Conservation (phyloP, 106 monocot species). For the Gastrodia elata region DNA sequence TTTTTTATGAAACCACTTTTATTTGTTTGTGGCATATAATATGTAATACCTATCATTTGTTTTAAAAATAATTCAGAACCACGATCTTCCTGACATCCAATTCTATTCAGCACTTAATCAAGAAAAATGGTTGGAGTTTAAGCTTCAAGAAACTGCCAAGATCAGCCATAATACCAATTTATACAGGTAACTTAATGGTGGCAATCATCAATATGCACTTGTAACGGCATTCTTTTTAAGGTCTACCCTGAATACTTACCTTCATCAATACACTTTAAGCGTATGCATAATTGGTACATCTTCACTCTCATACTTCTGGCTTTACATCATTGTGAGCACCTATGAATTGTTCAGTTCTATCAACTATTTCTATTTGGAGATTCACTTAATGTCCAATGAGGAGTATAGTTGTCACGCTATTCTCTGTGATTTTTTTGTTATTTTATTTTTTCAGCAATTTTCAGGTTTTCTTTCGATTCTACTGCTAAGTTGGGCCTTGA, state of each 20-base stretch:
- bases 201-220: not conserved
- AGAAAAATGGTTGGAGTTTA: slow-evolving; percentile 89
- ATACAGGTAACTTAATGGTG: slow-evolving; percentile 48
- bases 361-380: not conserved
- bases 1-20: not conserved
- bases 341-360: not conserved
- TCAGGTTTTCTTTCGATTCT: slow-evolving; percentile 90
- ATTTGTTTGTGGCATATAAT: not conserved
- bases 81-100: not conserved
- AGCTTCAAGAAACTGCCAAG: slow-evolving; percentile 75
- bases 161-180: slow-evolving; percentile 75
- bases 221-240: not conserved
- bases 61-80: not conserved
- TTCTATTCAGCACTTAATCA: slow-evolving; percentile 54
- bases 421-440: not conserved
- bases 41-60: not conserved
- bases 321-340: not conserved
- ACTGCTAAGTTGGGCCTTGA: slow-evolving; percentile 71
- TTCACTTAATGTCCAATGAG: not conserved
- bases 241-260: not conserved
- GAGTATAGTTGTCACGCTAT: not conserved
- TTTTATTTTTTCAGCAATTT: slow-evolving; percentile 7
- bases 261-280: not conserved
- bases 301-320: not conserved
- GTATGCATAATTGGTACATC: not conserved